A percentile compares a stretch with the other conserved stretches of the same genome.
These are phyloP conservation scores for Emmonsia crescens DNA, from an alignment of 2,329 filamentous ascomycete genomes.

Conservation along the genomic window DNA sequence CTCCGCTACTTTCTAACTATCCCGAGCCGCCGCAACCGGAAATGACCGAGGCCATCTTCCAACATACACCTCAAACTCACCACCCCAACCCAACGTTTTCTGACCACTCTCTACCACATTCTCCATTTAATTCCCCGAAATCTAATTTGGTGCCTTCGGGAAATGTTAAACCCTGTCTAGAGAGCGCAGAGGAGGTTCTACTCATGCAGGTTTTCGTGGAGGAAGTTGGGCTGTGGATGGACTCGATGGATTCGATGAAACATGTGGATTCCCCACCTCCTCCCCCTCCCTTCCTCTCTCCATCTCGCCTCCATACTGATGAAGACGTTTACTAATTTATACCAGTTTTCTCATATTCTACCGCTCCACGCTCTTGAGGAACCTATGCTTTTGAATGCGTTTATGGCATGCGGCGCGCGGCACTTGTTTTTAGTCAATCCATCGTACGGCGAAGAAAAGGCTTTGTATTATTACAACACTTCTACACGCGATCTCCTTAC, in stretches of 20 bases:
- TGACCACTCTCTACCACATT: constrained; percentile 25
- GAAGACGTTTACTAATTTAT: constrained; percentile 3
- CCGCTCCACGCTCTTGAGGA: constrained; percentile 73
- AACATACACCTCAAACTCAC: constrained; percentile 17
- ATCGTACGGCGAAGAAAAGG: constrained; percentile 63
- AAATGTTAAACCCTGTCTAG: constrained; percentile 52
- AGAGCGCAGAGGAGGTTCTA: constrained; percentile 64
- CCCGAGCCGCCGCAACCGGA: constrained; percentile 33
- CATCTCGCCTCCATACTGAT: neutral
- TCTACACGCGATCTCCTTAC: constrained; percentile 69
- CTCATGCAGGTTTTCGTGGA: constrained; percentile 90
- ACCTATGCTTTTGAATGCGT: constrained; percentile 79
- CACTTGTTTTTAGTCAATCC: constrained; percentile 64
- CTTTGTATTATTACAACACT: constrained; percentile 72
- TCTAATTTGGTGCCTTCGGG: constrained; percentile 32
- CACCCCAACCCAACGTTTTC: constrained; percentile 19
- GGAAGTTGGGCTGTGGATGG: constrained; percentile 89
- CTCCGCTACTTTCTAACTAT: constrained; percentile 39
- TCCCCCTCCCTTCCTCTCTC: neutral
- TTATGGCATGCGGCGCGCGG: constrained; percentile 77
- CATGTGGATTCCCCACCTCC: constrained; percentile 50
- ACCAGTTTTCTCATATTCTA: constrained; percentile 64
- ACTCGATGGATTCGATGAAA: constrained; percentile 73
- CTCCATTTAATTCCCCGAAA: constrained; percentile 26
- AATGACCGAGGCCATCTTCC: constrained; percentile 19